Conservation (phyloP, 2,329 filamentous ascomycete genomes). For the Leptographium procerum region DNA sequence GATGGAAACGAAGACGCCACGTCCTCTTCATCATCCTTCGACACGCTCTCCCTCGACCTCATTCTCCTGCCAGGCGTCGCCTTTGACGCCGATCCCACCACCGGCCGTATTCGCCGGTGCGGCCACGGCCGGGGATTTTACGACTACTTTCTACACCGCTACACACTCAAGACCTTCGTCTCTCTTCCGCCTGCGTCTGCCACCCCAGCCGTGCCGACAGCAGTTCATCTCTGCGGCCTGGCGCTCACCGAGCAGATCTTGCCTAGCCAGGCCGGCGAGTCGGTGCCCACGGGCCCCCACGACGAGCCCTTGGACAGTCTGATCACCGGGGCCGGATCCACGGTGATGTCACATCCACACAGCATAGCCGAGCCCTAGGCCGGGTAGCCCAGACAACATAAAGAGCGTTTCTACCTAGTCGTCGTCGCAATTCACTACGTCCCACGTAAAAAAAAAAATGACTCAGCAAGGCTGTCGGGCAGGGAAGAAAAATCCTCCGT, state of each 20-base stretch:
- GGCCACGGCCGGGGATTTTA: constrained; percentile 97
- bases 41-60: constrained; percentile 57
- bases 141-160: constrained; percentile 79
- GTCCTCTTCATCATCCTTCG: too few relatives aligned
- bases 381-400: background rate
- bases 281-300: constrained; percentile 62
- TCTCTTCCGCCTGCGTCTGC: too few relatives aligned
- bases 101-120: constrained; percentile 55
- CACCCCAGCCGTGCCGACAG: constrained; percentile 20
- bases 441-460: background rate
- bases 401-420: background rate
- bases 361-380: background rate
- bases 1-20: constrained; percentile 6
- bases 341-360: background rate
- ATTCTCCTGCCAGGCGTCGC: constrained; percentile 89
- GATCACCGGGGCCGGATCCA: constrained; percentile 54
- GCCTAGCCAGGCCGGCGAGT: constrained; percentile 35
- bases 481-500: constrained; percentile 1
- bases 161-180: constrained; percentile 33
- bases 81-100: constrained; percentile 55
- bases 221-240: constrained; percentile 57
- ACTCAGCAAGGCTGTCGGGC: constrained; percentile 8
- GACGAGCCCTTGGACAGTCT: constrained; percentile 75
- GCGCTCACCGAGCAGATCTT: constrained; percentile 81
- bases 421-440: too few relatives aligned